Percentiles rank a stretch among this genome's conserved stretches.
phyloP scores from a whole-genome alignment of 1,284 basidiomycete genomes.

The Cystobasidium sp. region DNA sequence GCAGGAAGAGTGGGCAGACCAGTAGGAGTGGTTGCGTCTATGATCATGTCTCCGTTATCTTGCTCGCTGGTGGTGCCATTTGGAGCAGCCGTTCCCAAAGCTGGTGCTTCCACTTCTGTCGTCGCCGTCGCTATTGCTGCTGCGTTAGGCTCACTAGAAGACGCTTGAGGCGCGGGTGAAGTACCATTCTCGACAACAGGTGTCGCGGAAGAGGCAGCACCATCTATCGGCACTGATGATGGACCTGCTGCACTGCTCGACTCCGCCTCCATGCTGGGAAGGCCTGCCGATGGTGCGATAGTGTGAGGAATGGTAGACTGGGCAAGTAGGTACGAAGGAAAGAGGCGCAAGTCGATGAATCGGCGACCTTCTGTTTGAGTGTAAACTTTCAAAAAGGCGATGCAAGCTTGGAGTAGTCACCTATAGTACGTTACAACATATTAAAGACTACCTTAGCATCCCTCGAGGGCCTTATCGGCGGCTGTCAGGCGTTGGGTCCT shows the following conservation, averaged over 20 bases:
- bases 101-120: too few species aligned
- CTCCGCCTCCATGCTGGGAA: slow-evolving; percentile 1
- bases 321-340: slow-evolving; percentile 16
- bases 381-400: too few species aligned
- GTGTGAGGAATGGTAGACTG: background rate
- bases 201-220: slow-evolving; percentile 1
- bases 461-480: background rate
- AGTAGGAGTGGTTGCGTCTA: background rate
- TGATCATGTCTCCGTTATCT: background rate
- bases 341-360: background rate
- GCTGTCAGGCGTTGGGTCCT: too few species aligned
- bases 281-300: background rate
- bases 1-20: too few species aligned
- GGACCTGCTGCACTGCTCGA: slow-evolving; percentile 23
- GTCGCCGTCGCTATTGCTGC: background rate
- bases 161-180: background rate
- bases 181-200: slow-evolving; percentile 18
- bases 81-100: too few species aligned
- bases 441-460: background rate
- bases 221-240: background rate
- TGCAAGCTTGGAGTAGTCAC: too few species aligned
- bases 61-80: too few species aligned
- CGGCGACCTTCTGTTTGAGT: background rate
- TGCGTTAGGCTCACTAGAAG: background rate
- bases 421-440: too few species aligned